Base-by-base conservation (phyloP, 352 stramenopile species). In the Phytopythium chamaehyphon region DNA sequence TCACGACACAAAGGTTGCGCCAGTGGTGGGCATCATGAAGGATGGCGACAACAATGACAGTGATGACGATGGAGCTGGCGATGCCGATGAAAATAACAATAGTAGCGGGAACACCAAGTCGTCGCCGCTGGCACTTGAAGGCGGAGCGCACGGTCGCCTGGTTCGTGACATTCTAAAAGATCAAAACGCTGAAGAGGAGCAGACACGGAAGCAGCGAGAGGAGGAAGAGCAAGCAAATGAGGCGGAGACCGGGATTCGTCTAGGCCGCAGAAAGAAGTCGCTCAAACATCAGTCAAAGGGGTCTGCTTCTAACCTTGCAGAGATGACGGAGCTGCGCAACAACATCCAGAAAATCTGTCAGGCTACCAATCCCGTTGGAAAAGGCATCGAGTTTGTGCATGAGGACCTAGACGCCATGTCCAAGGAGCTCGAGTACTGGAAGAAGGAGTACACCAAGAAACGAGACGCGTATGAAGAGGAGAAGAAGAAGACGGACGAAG, bases 331-430 rank as follows among this genome's bases (percentile, higher is more conserved):
- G 42, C 56, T 94, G 9, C 83, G 79, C 33, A 51, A 43, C 35
- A 81, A 77, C 22, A 95, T 98, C 55, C 93, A 98, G 59, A 69
- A 73, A 37, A 82, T 98, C 36, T 97, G 90, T 48, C 88, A 98
- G 67, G 87, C 83, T 7, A 93, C 90, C 1, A 90, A 95, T 24
- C 92, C 88, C 7, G 77, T 98, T 39, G 90, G 83, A 15, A 90
- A 93, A 47, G 96, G 83, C 51, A 91, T 98, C 57, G 88, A 98
- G 68, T 97, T 95, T 69, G 88, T 98, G 18, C 78, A 96, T 57
- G 86, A 98, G 55, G 94, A 98, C 66, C 64, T 98, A 57, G 87
- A 91, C 36, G 73, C 81, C n/a, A 98, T 98, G 91, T 77, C 73
- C 7, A 93, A 91, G 54, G 93, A 98, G 63, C 83, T 98, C 31